Evolutionary conservation across 2,329 filamentous ascomycete genomes (phyloP).

Genomic region (Trichophyton mentagrophytes): DNA sequence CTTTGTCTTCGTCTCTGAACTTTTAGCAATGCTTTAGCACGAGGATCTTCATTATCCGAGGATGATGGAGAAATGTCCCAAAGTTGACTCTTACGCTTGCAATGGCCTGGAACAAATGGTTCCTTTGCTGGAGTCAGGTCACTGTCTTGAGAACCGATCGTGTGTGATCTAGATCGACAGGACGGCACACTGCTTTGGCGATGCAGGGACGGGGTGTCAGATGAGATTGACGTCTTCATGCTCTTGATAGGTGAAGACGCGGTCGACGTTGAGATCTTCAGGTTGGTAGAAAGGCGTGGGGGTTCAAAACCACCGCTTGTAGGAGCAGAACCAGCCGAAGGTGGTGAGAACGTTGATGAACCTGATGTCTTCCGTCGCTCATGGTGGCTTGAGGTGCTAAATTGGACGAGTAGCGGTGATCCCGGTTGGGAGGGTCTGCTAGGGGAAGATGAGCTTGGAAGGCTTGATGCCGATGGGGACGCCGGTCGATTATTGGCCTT

Average conservation of each 20-base stretch:
- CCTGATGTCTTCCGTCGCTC: constrained; percentile 89
- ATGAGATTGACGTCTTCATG: constrained; percentile 29
- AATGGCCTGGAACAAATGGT: constrained; percentile 53
- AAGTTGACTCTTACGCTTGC: constrained; percentile 85
- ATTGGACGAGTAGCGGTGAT: constrained; percentile 89
- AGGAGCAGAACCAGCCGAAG: constrained; percentile 8
- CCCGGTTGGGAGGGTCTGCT: constrained; percentile 73
- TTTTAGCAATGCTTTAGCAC: constrained; percentile 77
- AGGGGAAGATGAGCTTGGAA: constrained; percentile 77
- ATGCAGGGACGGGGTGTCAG: constrained; percentile 44
- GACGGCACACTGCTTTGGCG: constrained; percentile 51
- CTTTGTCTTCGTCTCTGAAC: constrained; percentile 92
- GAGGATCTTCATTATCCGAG: constrained; percentile 90
- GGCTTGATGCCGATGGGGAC: constrained; percentile 70
- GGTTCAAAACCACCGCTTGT: constrained; percentile 56
- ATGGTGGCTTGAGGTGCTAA: constrained; percentile 68
- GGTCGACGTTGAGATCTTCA: constrained; percentile 39
- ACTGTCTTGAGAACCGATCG: constrained; percentile 85
- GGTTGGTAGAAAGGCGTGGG: constrained; percentile 44
- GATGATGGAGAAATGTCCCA: constrained; percentile 96
- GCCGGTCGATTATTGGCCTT: constrained; percentile 67
- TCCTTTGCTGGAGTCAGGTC: constrained; percentile 58
- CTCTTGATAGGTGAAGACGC: constrained; percentile 43
- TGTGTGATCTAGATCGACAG: constrained; percentile 68
- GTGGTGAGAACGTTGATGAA: constrained; percentile 71